Evolutionary conservation across 2,329 filamentous ascomycete species (phyloP).

Genomic region (Cercospora zeae-maydis): DNA sequence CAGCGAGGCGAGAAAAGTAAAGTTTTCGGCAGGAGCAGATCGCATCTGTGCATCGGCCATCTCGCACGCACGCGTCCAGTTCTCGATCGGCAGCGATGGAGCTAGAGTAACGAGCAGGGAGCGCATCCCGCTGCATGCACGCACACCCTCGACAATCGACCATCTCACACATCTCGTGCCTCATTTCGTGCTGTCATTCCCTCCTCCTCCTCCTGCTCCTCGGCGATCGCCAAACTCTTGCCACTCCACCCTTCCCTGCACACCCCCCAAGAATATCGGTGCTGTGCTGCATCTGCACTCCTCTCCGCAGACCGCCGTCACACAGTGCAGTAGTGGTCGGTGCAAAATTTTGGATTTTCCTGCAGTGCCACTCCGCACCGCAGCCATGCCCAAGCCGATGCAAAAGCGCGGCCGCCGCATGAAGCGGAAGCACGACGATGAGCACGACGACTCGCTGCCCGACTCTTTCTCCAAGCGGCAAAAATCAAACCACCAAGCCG

Average conservation of each 20-base stretch:
- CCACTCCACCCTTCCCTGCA: too few species aligned
- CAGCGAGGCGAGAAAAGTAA: not conserved
- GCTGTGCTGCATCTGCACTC: too few species aligned
- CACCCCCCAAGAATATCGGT: too few species aligned
- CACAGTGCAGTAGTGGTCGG: too few species aligned
- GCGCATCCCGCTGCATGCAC: not conserved
- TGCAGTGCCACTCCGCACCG: not conserved
- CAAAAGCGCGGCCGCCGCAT: conserved; percentile 57
- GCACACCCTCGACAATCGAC: too few species aligned
- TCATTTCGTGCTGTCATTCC: not conserved
- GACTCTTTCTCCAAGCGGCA: conserved; percentile 41
- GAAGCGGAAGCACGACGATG: conserved; percentile 51
- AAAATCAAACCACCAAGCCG: conserved; percentile 33
- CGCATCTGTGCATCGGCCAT: not conserved
- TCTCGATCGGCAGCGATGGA: not conserved
- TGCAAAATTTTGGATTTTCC: conserved; percentile 7
- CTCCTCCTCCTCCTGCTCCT: not conserved
- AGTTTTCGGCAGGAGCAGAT: not conserved
- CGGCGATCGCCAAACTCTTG: not conserved
- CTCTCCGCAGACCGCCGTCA: not conserved
- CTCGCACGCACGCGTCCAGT: not conserved
- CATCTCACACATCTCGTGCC: not conserved
- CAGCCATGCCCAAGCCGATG: conserved; percentile 56
- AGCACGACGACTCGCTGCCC: conserved; percentile 36
- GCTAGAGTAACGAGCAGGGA: not conserved